These are phyloP conservation scores for Oryza officinalis DNA, from an alignment of 176 grass and related monocot genomes.

Conservation along the genomic window DNA sequence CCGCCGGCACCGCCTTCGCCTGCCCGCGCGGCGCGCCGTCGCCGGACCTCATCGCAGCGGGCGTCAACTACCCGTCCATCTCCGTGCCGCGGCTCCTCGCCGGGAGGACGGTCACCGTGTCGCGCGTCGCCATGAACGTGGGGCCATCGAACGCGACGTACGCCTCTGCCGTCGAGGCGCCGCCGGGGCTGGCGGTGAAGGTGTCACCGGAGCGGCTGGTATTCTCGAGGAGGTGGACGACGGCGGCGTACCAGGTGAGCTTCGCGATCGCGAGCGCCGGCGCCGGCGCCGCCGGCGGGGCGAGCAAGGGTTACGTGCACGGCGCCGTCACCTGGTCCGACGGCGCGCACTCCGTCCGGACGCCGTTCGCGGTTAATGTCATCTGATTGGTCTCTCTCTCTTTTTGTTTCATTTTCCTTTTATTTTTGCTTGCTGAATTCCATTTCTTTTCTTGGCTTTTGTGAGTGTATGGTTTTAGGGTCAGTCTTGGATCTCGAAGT, in stretches of 20 bases:
- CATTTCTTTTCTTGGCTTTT: background rate
- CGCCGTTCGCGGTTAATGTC: constrained; percentile 78
- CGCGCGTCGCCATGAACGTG: constrained; percentile 75
- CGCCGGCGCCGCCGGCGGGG: background rate
- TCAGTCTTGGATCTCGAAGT: background rate
- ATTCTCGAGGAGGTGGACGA: constrained; percentile 66
- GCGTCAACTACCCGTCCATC: constrained; percentile 89
- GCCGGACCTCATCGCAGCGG: constrained; percentile 67
- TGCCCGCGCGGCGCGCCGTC: constrained; percentile 51
- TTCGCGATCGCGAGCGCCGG: constrained; percentile 31
- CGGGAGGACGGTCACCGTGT: constrained; percentile 44
- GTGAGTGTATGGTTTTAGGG: background rate
- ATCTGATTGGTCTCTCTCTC: constrained; percentile 38
- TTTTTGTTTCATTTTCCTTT: too few species aligned
- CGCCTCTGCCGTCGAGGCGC: constrained; percentile 46
- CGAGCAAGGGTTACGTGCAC: constrained; percentile 58
- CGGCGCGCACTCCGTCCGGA: constrained; percentile 76
- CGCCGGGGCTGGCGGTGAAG: constrained; percentile 48
- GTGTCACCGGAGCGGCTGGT: constrained; percentile 67
- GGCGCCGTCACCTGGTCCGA: constrained; percentile 86
- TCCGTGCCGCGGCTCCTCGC: constrained; percentile 61
- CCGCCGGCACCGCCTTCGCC: constrained; percentile 42
- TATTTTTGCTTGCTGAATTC: background rate
- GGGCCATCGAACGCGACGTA: constrained; percentile 79
- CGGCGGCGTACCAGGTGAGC: constrained; percentile 71